A percentile compares a stretch with the other conserved stretches of the same genome.
Evolutionary conservation across 148 eudicot genomes (phyloP).

Genomic region (Vaccinium macrocarpon): DNA sequence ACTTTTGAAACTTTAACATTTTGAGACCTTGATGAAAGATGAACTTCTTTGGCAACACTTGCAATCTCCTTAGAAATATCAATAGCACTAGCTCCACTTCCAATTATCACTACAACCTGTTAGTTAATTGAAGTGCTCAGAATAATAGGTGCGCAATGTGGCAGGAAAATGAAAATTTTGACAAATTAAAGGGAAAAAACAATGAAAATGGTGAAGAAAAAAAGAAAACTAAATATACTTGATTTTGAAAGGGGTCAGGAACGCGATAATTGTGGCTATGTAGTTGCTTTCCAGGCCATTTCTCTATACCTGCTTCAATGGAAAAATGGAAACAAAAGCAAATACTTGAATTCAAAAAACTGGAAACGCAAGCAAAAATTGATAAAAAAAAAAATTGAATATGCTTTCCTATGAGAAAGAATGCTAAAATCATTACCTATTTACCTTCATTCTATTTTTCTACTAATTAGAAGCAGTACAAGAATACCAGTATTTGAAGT

Average conservation of each 20-base stretch:
- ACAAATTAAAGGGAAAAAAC: neutral
- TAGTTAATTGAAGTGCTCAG: neutral
- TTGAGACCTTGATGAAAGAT: slow-evolving; percentile 59
- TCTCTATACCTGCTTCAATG: slow-evolving; percentile 43
- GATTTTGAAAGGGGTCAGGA: slow-evolving; percentile 49
- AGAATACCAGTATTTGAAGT: no score
- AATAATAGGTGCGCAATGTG: neutral
- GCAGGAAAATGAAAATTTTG: neutral
- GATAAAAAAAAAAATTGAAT: no score
- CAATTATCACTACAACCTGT: slow-evolving; percentile 61
- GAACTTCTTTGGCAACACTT: slow-evolving; percentile 60
- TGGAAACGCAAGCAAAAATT: neutral
- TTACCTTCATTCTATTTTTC: no score
- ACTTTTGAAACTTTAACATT: slow-evolving; percentile 28
- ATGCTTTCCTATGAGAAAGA: no score
- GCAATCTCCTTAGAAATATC: slow-evolving; percentile 59
- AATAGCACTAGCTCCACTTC: slow-evolving; percentile 49
- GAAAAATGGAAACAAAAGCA: neutral
- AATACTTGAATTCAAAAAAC: neutral
- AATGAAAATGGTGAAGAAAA: neutral
- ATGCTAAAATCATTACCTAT: no score
- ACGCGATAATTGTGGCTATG: slow-evolving; percentile 72
- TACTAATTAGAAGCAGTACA: no score
- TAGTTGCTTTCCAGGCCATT: slow-evolving; percentile 61
- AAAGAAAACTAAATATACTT: slow-evolving; percentile 25